Conservation (phyloP, 106 monocot species). For the Dendrobium chrysotoxum region DNA sequence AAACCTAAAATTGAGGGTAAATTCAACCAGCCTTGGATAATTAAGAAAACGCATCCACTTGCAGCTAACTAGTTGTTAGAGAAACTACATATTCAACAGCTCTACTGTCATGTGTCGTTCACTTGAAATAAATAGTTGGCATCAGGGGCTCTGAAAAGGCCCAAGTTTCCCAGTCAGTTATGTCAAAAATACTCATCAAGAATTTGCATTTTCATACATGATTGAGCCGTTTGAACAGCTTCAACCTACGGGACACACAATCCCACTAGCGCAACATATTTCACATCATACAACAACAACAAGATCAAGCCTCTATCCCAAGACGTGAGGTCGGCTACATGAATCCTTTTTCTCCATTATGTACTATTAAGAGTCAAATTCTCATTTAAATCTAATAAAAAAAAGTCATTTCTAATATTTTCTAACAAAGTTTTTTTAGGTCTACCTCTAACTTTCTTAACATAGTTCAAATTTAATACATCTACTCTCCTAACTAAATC, state of each 20-base stretch:
- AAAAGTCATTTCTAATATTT: too few relatives aligned
- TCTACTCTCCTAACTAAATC: too few relatives aligned
- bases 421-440: too few relatives aligned
- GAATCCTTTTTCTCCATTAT: too few relatives aligned
- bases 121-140: neutral
- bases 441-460: too few relatives aligned
- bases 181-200: neutral
- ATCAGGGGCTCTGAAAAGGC: neutral
- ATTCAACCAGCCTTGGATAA: neutral
- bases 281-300: neutral
- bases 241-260: neutral
- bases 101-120: neutral
- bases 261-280: neutral
- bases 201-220: neutral
- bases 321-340: too few relatives aligned
- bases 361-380: too few relatives aligned
- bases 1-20: neutral
- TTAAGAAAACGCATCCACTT: too few relatives aligned
- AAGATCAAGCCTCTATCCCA: too few relatives aligned
- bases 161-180: neutral
- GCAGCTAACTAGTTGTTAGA: neutral
- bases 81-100: neutral
- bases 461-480: too few relatives aligned
- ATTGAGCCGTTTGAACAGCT: neutral
- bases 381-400: too few relatives aligned